phyloP scores from a whole-genome alignment of 2,329 filamentous ascomycete genomes.

The Diplodia corticola region DNA sequence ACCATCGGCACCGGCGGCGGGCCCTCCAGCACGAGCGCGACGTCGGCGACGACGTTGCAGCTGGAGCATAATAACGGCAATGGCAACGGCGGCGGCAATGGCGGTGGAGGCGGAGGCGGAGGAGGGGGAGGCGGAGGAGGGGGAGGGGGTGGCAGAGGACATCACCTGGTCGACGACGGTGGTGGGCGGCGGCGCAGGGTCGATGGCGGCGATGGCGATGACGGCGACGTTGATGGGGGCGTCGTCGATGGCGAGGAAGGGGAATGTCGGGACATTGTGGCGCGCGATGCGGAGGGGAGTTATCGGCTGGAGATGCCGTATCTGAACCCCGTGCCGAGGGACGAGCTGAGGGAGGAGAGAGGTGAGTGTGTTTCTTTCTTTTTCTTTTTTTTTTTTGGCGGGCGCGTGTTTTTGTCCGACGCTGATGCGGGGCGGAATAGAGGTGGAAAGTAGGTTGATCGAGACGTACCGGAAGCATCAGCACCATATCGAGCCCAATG shows the following conservation, averaged over 20 bases:
- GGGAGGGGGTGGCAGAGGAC: too few relatives aligned
- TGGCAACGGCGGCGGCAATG: neutral
- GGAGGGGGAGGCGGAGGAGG: neutral
- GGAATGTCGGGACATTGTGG: constrained; percentile 50
- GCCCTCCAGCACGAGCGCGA: constrained; percentile 24
- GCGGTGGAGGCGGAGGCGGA: neutral
- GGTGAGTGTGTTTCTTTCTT: constrained; percentile 26
- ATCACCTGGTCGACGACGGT: too few relatives aligned
- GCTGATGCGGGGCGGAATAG: constrained; percentile 24
- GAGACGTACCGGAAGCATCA: constrained; percentile 35
- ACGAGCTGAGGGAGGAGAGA: constrained; percentile 36
- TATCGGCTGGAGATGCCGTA: constrained; percentile 15
- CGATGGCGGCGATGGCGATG: too few relatives aligned
- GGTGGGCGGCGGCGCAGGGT: too few relatives aligned
- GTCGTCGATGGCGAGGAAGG: constrained; percentile 25
- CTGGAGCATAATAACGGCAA: neutral
- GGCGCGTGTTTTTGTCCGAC: too few relatives aligned
- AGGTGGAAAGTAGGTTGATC: constrained; percentile 38
- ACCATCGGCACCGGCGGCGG: neutral
- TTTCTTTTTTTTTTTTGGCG: too few relatives aligned
- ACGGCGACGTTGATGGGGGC: neutral
- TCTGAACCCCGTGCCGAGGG: constrained; percentile 5
- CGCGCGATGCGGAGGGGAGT: constrained; percentile 50
- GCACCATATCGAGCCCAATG: constrained; percentile 33
- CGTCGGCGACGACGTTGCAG: constrained; percentile 23